Evolutionary conservation across 1,139 yeast species (phyloP), one percentile per base, ranked within the genome.

Genomic region (Hansenula sp.): DNA sequence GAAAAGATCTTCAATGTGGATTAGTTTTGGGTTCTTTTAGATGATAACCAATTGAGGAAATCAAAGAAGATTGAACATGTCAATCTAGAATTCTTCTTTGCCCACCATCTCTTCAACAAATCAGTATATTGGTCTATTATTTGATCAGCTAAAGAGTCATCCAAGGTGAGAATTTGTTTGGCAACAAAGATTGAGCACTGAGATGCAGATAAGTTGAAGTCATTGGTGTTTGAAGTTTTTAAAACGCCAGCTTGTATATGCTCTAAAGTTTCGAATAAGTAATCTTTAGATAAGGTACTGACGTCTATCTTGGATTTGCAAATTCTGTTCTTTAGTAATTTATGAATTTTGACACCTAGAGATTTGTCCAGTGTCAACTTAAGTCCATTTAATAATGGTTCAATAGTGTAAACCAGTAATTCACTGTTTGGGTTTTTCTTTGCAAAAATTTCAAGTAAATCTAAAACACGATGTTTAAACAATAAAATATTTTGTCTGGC

Each of bases 401-500:
- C 61, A n/a, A 84, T 50, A 45, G 45, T 48, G 4, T 44, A 43
- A 2, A 55, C 30, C 9, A 57, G 40, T 25, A 55, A 48, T 41
- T 62, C 67, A 28, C 59, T 55, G 37, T 52, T 46, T 44, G 58
- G 55, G 33, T 46, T 51, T 30, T 55, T 53, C 49, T 73, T 76
- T 51, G 71, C 67, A 55, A 77, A 88, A 7, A 77, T 66, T 28
- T 86, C 94, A 35, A 93, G 61, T 54, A 93, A 69, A 55, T 90
- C 97, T 42, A 91, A 66, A 5, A 89, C 75, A 45, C 96, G 73
- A 51, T 79, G 79, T 60, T 93, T 93, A 69, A 90, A 84, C 45
- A 85, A 77, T 6, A 83, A 71, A 72, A 93, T 85, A 56, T 81
- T 85, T 55, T 85, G 89, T 57, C 82, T 78, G 7, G 97, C 96